Evolutionary conservation across 139 green algal species (phyloP), one percentile per base, ranked within the genome.

Genomic region (Diplosphaera chodatii): DNA sequence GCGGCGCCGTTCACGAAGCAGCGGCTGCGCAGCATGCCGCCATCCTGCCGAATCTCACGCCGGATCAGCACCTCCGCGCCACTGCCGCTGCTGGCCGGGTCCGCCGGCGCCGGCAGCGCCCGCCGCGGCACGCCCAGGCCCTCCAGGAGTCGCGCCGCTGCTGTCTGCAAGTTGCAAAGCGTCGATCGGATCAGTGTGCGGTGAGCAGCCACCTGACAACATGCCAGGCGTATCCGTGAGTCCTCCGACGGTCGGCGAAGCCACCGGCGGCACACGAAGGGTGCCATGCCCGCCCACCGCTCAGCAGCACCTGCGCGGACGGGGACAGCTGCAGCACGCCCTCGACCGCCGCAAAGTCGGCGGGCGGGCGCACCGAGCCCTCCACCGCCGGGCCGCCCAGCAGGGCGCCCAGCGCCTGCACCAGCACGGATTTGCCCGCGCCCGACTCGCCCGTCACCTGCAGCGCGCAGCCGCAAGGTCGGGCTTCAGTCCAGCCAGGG

Each of bases 371-470:
- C 27, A 97, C 77, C 20, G 75, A 88, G 16, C 92, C 82, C 4
- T 87, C 78, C 0, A 65, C 59, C 0, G 90, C 79, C 0, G 84
- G 15, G 1, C 77, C 75, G 4, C 92, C 92, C 34, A 96, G 73
- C 40, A 97, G 31, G 31, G 65, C 55, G 21, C 31, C 22, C 41
- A 74, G 34, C 22, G 70, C 85, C 33, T 91, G 85, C 2, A 95
- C 71, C 74, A 97, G 79, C 23, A 97, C 90, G 0, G 82, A 91
- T 64, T 98, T 98, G 55, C 93, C 93, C 28, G 83, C 71, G 29
- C 93, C 93, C 28, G 83, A 92, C 77, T 97, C 90, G 23, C 92
- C 85, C 48, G 83, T 85, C 32, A 74, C 25, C 16, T 23, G 40
- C 8, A n/a, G 30, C 1, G 6, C 3, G 15, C 25, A 37, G 59